phyloP scores from a whole-genome alignment of 2,329 filamentous ascomycete species.

The Colletotrichum nymphaeae region DNA sequence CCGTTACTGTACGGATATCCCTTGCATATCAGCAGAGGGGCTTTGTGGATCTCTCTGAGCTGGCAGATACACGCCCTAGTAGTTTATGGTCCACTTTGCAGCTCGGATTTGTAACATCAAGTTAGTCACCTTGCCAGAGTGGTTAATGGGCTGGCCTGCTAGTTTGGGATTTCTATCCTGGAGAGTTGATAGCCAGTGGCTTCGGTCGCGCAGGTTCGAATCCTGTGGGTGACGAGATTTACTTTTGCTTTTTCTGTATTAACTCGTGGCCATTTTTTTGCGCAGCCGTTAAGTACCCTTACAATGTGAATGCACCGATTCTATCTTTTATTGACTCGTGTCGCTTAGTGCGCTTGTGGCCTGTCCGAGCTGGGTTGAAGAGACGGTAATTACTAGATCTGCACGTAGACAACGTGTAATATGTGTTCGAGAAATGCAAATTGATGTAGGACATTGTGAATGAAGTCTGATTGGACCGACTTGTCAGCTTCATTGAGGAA shows the following conservation, averaged over 20 bases:
- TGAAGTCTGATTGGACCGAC: background rate
- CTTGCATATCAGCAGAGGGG: background rate
- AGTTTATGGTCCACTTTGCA: accelerated
- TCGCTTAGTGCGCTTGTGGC: background rate
- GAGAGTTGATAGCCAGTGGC: slow-evolving; percentile 31
- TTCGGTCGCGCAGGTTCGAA: slow-evolving; percentile 36
- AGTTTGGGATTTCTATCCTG: background rate
- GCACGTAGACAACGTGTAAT: background rate
- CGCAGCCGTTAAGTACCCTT: too few relatives aligned
- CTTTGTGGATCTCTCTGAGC: background rate
- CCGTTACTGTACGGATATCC: background rate
- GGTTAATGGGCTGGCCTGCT: slow-evolving; percentile 36
- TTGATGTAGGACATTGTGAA: background rate
- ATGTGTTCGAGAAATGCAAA: background rate
- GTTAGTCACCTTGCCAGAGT: slow-evolving; percentile 34
- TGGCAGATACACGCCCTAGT: too few relatives aligned
- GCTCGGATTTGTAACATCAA: accelerated
- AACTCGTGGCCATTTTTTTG: too few relatives aligned
- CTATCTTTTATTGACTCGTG: background rate
- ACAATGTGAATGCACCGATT: background rate
- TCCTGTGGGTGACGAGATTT: slow-evolving; percentile 31
- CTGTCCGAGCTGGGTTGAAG: background rate
- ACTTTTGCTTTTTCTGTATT: background rate
- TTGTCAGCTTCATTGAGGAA: background rate
- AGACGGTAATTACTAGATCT: background rate